Conservation (phyloP, 225 moss, liverwort and hornwort species). For the Asterella californica region DNA sequence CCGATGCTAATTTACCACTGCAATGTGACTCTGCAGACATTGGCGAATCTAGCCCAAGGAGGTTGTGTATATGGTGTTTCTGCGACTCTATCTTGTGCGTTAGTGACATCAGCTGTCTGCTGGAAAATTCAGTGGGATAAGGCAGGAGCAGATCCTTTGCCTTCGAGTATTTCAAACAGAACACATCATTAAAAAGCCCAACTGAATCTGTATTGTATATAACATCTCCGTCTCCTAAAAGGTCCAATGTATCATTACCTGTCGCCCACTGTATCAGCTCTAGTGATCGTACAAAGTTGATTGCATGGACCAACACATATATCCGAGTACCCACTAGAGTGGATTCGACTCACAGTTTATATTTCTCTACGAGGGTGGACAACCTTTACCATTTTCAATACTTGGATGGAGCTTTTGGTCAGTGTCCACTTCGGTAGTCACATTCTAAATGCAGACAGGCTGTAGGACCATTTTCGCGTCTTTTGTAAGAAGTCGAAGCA, state of each 20-base stretch:
- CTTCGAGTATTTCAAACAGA: slow-evolving; percentile 37
- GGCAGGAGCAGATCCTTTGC: slow-evolving; percentile 43
- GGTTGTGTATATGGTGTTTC: slow-evolving; percentile 67
- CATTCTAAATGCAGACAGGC: background rate
- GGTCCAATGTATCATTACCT: background rate
- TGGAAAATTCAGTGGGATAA: slow-evolving; percentile 80
- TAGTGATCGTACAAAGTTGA: background rate
- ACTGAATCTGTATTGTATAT: background rate
- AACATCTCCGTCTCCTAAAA: background rate
- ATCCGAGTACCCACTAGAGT: background rate
- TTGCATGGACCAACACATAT: background rate
- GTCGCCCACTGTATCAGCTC: background rate
- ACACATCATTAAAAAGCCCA: slow-evolving; percentile 21
- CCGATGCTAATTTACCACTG: background rate
- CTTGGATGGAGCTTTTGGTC: background rate
- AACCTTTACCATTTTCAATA: background rate
- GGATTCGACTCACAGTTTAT: background rate
- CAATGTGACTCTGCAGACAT: slow-evolving; percentile 53
- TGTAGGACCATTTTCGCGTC: background rate
- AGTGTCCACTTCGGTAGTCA: background rate
- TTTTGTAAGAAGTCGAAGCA: background rate
- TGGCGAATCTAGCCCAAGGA: slow-evolving; percentile 59
- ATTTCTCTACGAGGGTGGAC: background rate
- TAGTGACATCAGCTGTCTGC: slow-evolving; percentile 48
- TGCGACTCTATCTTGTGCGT: slow-evolving; percentile 49